Evolutionary conservation across 164 flowering plant species (phyloP).

Genomic region (Sextonia rubra): DNA sequence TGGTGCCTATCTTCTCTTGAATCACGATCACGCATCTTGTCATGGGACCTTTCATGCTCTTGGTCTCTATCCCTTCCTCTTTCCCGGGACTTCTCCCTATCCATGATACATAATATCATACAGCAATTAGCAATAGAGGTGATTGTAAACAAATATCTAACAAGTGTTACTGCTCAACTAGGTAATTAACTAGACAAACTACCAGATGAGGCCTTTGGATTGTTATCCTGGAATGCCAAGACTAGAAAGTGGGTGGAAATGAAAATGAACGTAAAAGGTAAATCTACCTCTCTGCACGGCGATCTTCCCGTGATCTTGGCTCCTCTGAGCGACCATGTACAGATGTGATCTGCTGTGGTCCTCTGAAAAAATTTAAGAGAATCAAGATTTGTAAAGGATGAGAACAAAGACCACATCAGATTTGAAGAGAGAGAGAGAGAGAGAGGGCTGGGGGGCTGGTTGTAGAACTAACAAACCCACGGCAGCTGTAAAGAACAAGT

Average conservation of each 20-base stretch:
- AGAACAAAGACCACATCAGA: too few species aligned
- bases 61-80: slow-evolving; percentile 70
- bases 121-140: neutral
- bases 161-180: too few species aligned
- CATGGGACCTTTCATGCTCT: slow-evolving; percentile 28
- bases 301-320: slow-evolving; percentile 74
- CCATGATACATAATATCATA: slow-evolving; percentile 34
- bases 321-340: slow-evolving; percentile 76
- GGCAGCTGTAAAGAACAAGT: too few species aligned
- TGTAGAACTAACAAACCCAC: too few species aligned
- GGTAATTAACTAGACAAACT: too few species aligned
- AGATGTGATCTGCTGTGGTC: slow-evolving; percentile 47
- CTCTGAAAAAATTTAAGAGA: slow-evolving; percentile 31
- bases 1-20: slow-evolving; percentile 75
- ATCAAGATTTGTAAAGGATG: too few species aligned
- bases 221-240: neutral
- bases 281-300: slow-evolving; percentile 47
- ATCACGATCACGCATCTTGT: slow-evolving; percentile 63
- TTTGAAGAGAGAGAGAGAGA: too few species aligned
- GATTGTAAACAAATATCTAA: neutral
- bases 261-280: neutral
- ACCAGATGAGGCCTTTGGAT: too few species aligned
- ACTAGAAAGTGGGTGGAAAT: neutral
- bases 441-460: too few species aligned
- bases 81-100: slow-evolving; percentile 86